Evolutionary conservation across 2,329 filamentous ascomycete genomes (phyloP).

Genomic region (Xylariomycetidae sp.): DNA sequence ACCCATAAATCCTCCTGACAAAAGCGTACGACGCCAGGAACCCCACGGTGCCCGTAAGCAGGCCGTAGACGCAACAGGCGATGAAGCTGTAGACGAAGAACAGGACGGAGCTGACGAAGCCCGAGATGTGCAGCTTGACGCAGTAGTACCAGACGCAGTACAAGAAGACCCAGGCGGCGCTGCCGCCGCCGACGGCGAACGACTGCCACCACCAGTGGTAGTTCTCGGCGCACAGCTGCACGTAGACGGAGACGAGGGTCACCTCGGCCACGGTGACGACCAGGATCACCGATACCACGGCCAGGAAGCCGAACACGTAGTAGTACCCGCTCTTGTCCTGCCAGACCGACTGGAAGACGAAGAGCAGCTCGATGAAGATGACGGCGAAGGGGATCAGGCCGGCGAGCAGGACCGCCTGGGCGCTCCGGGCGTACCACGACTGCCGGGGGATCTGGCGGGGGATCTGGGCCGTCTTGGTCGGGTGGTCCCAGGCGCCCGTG

Average conservation of each 20-base stretch:
- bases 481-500: constrained; percentile 70
- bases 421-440: constrained; percentile 67
- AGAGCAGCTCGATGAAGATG: constrained; percentile 81
- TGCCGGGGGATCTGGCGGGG: constrained; percentile 71
- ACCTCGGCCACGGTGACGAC: constrained; percentile 77
- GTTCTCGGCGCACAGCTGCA: constrained; percentile 79
- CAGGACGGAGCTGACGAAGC: constrained; percentile 72
- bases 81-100: constrained; percentile 85
- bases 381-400: constrained; percentile 82
- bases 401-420: constrained; percentile 63
- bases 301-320: constrained; percentile 84
- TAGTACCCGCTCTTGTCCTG: constrained; percentile 90
- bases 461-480: constrained; percentile 69
- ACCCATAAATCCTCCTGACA: constrained; percentile 78
- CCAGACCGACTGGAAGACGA: constrained; percentile 83
- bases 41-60: constrained; percentile 78
- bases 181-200: constrained; percentile 73
- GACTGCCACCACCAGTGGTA: constrained; percentile 93
- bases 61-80: constrained; percentile 74
- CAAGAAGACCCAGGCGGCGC: constrained; percentile 73
- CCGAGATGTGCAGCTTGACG: constrained; percentile 73
- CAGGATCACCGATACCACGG: constrained; percentile 67
- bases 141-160: constrained; percentile 85
- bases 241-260: constrained; percentile 77
- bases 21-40: constrained; percentile 83